Percentiles rank a stretch among this genome's conserved stretches.
Conservation (phyloP, 257 asterid genomes). For the Fraxinus quadrangulata region DNA sequence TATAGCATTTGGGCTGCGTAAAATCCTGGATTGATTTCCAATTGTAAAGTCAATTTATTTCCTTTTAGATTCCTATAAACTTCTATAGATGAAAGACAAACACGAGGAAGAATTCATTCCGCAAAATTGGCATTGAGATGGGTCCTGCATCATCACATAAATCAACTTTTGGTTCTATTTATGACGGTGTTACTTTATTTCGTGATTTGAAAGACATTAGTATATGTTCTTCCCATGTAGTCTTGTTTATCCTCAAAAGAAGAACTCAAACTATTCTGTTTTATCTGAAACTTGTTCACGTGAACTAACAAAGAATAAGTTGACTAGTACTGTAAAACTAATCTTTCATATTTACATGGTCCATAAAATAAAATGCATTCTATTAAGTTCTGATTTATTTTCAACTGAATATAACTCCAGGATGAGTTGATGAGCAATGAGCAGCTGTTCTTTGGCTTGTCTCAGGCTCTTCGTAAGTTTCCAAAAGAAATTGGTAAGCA, state of each 20-base stretch:
- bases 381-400: slow-evolving; percentile 17
- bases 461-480: slow-evolving; percentile 96
- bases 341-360: slow-evolving; percentile 9
- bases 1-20: too few species aligned
- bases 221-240: background rate
- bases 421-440: slow-evolving; percentile 98
- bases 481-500: slow-evolving; percentile 90
- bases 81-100: too few species aligned
- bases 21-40: too few species aligned
- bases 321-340: background rate
- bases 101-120: too few species aligned
- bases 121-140: background rate
- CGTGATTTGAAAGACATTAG: slow-evolving; percentile 7
- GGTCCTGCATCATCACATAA: background rate
- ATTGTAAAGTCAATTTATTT: too few species aligned
- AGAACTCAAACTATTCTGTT: background rate
- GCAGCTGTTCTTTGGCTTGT: slow-evolving; percentile 91
- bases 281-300: slow-evolving; percentile 16
- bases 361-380: slow-evolving; percentile 11
- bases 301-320: slow-evolving; percentile 4
- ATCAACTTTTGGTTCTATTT: background rate
- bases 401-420: slow-evolving; percentile 39
- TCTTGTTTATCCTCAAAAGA: background rate
- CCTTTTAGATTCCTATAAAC: too few species aligned
- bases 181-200: background rate